A percentile compares a stretch with the other conserved stretches of the same genome.
phyloP scores from a whole-genome alignment of 2,329 filamentous ascomycete species.

The Colletotrichum euphorbiae region DNA sequence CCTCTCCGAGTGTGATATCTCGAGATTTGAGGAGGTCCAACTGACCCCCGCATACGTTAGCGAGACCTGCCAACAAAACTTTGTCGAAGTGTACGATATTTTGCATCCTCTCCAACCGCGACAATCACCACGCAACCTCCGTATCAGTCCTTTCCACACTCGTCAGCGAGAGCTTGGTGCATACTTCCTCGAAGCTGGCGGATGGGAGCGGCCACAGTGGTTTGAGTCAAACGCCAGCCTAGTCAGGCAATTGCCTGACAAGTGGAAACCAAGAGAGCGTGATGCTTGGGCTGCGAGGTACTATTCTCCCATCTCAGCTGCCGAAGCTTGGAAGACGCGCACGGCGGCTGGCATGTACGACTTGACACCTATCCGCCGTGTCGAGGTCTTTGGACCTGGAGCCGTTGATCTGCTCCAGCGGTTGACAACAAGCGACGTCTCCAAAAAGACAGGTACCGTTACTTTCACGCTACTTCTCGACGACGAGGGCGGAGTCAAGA shows the following conservation, averaged over 20 bases:
- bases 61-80: slow-evolving; percentile 71
- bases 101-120: slow-evolving; percentile 70
- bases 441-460: slow-evolving; percentile 59
- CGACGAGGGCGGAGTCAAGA: slow-evolving; percentile 62
- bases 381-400: slow-evolving; percentile 69
- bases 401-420: slow-evolving; percentile 65
- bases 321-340: slow-evolving; percentile 73
- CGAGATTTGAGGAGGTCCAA: slow-evolving; percentile 72
- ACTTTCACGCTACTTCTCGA: slow-evolving; percentile 69
- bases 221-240: slow-evolving; percentile 67
- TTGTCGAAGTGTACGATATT: slow-evolving; percentile 74
- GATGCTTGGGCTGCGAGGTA: slow-evolving; percentile 69
- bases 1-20: slow-evolving; percentile 68
- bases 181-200: slow-evolving; percentile 68
- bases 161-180: slow-evolving; percentile 67
- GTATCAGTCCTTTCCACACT: slow-evolving; percentile 68
- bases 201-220: slow-evolving; percentile 74
- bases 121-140: slow-evolving; percentile 67
- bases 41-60: slow-evolving; percentile 65
- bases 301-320: slow-evolving; percentile 69
- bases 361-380: slow-evolving; percentile 68
- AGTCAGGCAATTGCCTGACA: slow-evolving; percentile 60
- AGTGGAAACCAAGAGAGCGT: slow-evolving; percentile 66
- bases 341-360: slow-evolving; percentile 73
- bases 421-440: slow-evolving; percentile 63